phyloP scores from a whole-genome alignment of 1,139 yeast species.

The Candida pseudoviswanathii region DNA sequence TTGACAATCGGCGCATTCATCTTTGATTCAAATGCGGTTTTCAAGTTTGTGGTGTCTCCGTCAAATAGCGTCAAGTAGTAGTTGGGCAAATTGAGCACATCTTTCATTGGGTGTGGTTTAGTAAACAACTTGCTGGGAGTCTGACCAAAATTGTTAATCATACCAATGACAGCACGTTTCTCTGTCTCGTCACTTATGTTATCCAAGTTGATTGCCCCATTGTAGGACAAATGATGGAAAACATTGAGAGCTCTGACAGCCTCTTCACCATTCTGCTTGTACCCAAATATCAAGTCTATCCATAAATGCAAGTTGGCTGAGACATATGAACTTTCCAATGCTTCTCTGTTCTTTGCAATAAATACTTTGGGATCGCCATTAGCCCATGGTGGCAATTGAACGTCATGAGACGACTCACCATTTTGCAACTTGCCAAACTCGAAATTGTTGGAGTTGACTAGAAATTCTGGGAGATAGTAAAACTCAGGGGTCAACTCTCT shows the following conservation, averaged over 20 bases:
- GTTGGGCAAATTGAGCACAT: slow-evolving; percentile 38
- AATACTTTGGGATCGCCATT: slow-evolving; percentile 71
- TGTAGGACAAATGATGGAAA: slow-evolving; percentile 78
- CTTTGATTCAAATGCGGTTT: slow-evolving; percentile 39
- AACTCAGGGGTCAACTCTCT: slow-evolving; percentile 86
- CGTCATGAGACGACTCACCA: slow-evolving; percentile 61
- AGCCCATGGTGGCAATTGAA: slow-evolving; percentile 81
- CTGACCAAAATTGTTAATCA: slow-evolving; percentile 88
- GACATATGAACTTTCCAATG: slow-evolving; percentile 79
- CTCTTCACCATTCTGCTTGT: slow-evolving; percentile 68
- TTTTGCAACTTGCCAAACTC: slow-evolving; percentile 70
- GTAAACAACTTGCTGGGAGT: slow-evolving; percentile 74
- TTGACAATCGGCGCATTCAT: slow-evolving; percentile 36
- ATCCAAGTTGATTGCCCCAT: slow-evolving; percentile 79
- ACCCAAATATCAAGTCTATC: slow-evolving; percentile 85
- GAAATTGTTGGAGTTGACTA: slow-evolving; percentile 61
- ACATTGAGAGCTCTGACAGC: slow-evolving; percentile 72
- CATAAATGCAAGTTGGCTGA: slow-evolving; percentile 73
- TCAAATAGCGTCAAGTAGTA: slow-evolving; percentile 31
- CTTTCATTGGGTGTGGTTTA: slow-evolving; percentile 61
- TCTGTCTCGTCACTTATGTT: slow-evolving; percentile 71
- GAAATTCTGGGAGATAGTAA: slow-evolving; percentile 75
- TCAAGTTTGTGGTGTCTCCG: slow-evolving; percentile 24
- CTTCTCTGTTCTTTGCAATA: slow-evolving; percentile 73
- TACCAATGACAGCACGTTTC: slow-evolving; percentile 73